Percentiles rank a stretch among this genome's conserved stretches.
Conservation (phyloP, 352 stramenopile genomes). For the Pythium grandisporangium region DNA sequence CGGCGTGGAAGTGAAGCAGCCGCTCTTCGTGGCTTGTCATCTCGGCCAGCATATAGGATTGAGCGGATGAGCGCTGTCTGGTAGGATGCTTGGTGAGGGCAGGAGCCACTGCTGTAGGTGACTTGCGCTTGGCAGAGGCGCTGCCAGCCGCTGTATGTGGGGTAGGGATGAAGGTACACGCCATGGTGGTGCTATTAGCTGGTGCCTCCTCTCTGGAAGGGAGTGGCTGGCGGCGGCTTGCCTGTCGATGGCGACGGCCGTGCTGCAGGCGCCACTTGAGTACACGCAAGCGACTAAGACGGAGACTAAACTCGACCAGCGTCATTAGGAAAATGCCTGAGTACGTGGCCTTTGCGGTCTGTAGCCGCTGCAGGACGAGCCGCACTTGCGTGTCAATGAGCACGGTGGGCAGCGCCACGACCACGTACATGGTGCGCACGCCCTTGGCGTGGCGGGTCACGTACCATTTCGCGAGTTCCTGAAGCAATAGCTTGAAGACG, state of each 20-base stretch:
- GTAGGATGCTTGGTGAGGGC: background rate
- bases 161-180: background rate
- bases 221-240: background rate
- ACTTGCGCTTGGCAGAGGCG: background rate
- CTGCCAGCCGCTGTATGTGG: background rate
- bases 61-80: background rate
- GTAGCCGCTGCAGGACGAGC: slow-evolving; percentile 6
- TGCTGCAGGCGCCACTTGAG: slow-evolving; percentile 15
- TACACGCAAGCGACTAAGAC: too few relatives aligned
- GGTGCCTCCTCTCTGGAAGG: background rate
- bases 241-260: slow-evolving; percentile 3
- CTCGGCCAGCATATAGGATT: background rate
- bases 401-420: slow-evolving; percentile 13
- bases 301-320: slow-evolving; percentile 16
- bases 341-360: slow-evolving; percentile 11
- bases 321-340: slow-evolving; percentile 13
- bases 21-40: background rate
- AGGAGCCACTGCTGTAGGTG: background rate
- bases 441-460: slow-evolving; percentile 7
- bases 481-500: slow-evolving; percentile 10
- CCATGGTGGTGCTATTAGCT: background rate
- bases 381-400: slow-evolving; percentile 19
- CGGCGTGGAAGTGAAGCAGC: slow-evolving; percentile 16
- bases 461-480: slow-evolving; percentile 12
- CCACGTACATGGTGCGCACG: slow-evolving; percentile 12